Percentiles rank a stretch among this genome's conserved stretches.
phyloP scores from a whole-genome alignment of 177 flowering plant species.

The Vitis hybrid region DNA sequence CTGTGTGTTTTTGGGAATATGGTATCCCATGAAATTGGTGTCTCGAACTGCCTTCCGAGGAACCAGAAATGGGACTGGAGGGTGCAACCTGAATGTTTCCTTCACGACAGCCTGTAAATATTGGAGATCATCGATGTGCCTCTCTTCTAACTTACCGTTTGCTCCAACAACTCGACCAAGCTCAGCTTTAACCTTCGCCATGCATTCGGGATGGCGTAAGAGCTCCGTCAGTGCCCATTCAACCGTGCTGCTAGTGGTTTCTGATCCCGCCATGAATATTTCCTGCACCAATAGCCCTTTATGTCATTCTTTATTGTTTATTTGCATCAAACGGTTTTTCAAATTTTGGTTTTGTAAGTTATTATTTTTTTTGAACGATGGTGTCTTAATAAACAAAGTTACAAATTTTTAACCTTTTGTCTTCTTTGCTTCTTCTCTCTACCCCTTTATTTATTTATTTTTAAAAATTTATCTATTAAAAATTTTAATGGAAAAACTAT shows the following conservation, averaged over 20 bases:
- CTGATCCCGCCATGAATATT: slow-evolving; percentile 32
- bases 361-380: no score
- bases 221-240: slow-evolving; percentile 46
- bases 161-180: slow-evolving; percentile 25
- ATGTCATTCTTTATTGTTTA: no score
- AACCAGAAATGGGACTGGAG: slow-evolving; percentile 40
- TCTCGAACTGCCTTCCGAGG: slow-evolving; percentile 37
- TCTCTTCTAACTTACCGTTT: slow-evolving; percentile 25
- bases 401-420: no score
- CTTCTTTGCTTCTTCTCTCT: no score
- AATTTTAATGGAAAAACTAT: no score
- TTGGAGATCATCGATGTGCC: slow-evolving; percentile 32
- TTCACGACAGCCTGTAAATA: slow-evolving; percentile 35
- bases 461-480: no score
- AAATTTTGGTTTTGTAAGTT: no score
- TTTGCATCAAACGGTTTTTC: no score
- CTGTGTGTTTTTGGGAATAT: slow-evolving; percentile 37
- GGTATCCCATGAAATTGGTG: slow-evolving; percentile 30
- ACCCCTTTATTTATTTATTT: no score
- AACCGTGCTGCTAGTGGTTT: slow-evolving; percentile 31
- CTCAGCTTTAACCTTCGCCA: slow-evolving; percentile 34
- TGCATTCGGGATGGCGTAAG: slow-evolving; percentile 23
- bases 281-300: slow-evolving; percentile 23
- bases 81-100: slow-evolving; percentile 39
- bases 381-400: no score